Evolutionary conservation across 129 eudicot genomes (phyloP).

Genomic region (Kitagawia praeruptora): DNA sequence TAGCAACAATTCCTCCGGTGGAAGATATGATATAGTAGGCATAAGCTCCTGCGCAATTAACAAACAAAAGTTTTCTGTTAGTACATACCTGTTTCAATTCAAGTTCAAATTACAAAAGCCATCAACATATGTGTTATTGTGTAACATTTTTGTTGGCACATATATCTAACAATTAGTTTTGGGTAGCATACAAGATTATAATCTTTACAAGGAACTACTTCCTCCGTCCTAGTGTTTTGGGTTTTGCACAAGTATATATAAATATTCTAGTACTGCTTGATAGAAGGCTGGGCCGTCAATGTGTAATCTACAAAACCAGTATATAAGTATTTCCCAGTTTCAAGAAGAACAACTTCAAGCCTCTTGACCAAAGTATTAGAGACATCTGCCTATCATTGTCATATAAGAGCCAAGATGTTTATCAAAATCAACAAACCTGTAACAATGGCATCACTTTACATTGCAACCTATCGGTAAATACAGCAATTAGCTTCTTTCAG

Average conservation of each 20-base stretch:
- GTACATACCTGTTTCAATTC: neutral
- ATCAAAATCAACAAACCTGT: neutral
- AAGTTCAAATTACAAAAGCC: neutral
- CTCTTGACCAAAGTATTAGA: neutral
- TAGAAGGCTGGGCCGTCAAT: neutral
- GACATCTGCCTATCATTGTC: neutral
- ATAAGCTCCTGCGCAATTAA: conserved; percentile 68
- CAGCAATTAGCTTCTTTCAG: neutral
- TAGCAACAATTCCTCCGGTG: conserved; percentile 50
- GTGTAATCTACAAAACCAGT: neutral
- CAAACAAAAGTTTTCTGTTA: conserved; percentile 12
- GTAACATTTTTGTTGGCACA: neutral
- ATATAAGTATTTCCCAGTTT: neutral
- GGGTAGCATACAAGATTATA: neutral
- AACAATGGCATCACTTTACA: neutral
- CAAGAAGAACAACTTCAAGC: neutral
- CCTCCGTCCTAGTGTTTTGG: neutral
- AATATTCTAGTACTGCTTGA: neutral
- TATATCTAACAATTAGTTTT: neutral
- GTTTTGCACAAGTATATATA: neutral
- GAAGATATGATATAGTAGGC: conserved; percentile 82
- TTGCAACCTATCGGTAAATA: neutral
- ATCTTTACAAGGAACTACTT: neutral
- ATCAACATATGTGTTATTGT: neutral
- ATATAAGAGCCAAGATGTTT: neutral